Evolutionary conservation across 225 moss, liverwort and hornwort species (phyloP), one percentile per base, ranked within the genome.

Genomic region (Bryum argenteum): DNA sequence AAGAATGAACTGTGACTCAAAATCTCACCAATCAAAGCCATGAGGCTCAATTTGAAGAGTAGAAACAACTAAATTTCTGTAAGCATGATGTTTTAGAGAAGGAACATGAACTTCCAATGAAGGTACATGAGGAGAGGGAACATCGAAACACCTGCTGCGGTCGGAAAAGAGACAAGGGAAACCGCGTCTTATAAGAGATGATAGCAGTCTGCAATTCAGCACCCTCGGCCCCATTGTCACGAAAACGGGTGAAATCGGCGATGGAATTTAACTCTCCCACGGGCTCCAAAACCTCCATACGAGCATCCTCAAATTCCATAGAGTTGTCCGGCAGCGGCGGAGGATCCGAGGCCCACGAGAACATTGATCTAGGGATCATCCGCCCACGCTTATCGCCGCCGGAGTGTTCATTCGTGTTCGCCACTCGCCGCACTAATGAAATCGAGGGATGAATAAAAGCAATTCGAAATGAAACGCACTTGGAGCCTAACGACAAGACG

Each of bases 151-250:
- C 90, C 88, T 88, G 77, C 57, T 82, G 88, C 14, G 78, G 75
- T 67, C 76, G 85, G 64, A 92, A 78, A 42, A 94, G 75, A 40
- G 81, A 85, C 87, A 92, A 89, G 2, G 98, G 94, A 60, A 91
- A 90, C 8, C 83, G 85, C 77, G 84, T 91, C 66, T 75, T 89
- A 75, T 94, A 98, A 28, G 80, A 88, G 63, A 94, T 91, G 20
- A 98, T 90, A 50, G 98, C 98, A 39, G 98, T 98, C 74, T 98
- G 98, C 28, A 98, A 91, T 81, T 98, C 97, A 33, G 94, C 90
- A 9, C 97, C 97, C 50, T 89, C 65, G 12, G 62, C 21, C 23
- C 97, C 97, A 61, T 98, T 91, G 77, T 98, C 91, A 45, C 84
- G 85, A 69, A 98, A 98, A 20, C 97, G 92, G 53, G 92, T 94